These are phyloP conservation scores for Magnusiomyces tetraspermus DNA, from an alignment of 1,139 yeast genomes.

Conservation along the genomic window DNA sequence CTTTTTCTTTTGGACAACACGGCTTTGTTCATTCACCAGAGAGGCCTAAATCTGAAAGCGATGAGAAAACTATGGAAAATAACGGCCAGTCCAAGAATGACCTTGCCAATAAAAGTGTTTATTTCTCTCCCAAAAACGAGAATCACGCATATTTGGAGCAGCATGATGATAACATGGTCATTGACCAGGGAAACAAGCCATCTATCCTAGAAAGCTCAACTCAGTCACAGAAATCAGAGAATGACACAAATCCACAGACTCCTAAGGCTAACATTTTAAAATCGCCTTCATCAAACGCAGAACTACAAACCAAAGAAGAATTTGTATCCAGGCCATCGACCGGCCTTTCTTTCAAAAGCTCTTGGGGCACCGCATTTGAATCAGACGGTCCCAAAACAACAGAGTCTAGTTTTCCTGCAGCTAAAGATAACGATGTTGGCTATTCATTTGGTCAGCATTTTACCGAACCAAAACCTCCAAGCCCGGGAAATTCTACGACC, in stretches of 20 bases:
- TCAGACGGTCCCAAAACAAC: background rate
- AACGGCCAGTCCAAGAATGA: too few relatives aligned
- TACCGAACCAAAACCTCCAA: background rate
- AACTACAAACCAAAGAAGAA: background rate
- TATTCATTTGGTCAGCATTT: background rate
- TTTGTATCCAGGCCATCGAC: background rate
- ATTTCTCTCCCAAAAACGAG: too few relatives aligned
- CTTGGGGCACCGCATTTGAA: background rate
- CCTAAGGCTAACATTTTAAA: background rate
- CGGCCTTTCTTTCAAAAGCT: background rate
- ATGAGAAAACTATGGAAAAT: background rate
- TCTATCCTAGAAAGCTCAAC: too few relatives aligned
- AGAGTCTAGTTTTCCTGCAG: too few relatives aligned
- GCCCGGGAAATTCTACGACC: background rate
- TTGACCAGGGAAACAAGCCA: too few relatives aligned
- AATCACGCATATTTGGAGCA: too few relatives aligned
- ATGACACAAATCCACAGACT: too few relatives aligned
- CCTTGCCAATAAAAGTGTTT: too few relatives aligned
- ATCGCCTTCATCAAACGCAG: background rate
- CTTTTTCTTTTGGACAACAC: conserved; percentile 4
- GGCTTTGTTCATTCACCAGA: background rate
- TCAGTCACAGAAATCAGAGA: too few relatives aligned
- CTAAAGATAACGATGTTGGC: background rate
- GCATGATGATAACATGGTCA: too few relatives aligned
- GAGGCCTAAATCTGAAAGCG: background rate